Evolutionary conservation across 2,329 filamentous ascomycete species (phyloP).

Genomic region (Biscogniauxia mediterranea): DNA sequence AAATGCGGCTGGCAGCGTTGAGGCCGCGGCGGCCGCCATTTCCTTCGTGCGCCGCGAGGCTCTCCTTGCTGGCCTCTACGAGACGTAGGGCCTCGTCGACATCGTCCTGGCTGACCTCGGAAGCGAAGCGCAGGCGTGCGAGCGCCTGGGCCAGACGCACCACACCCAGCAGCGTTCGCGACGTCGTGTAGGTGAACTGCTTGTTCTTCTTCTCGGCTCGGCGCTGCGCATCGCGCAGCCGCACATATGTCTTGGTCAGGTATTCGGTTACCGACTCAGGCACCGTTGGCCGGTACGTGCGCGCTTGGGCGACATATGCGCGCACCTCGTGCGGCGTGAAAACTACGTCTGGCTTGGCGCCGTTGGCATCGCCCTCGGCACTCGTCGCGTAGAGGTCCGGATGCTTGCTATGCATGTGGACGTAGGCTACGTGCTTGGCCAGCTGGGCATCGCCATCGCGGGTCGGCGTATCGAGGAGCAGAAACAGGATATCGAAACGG

Average conservation of each 20-base stretch:
- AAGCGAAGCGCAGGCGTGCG: slow-evolving; percentile 84
- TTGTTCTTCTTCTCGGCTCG: slow-evolving; percentile 87
- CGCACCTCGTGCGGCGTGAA: slow-evolving; percentile 93
- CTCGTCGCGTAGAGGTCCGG: slow-evolving; percentile 63
- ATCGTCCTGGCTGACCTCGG: slow-evolving; percentile 83
- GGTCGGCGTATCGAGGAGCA: slow-evolving; percentile 91
- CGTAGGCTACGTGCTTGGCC: slow-evolving; percentile 90
- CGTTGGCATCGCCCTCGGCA: slow-evolving; percentile 38
- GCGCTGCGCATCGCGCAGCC: slow-evolving; percentile 88
- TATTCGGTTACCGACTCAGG: slow-evolving; percentile 88
- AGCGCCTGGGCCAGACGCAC: slow-evolving; percentile 92
- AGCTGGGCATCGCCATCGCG: slow-evolving; percentile 90
- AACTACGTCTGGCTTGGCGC: slow-evolving; percentile 53
- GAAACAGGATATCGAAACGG: slow-evolving; percentile 94
- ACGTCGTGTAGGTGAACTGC: slow-evolving; percentile 90
- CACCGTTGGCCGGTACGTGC: slow-evolving; percentile 83
- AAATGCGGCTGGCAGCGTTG: slow-evolving; percentile 86
- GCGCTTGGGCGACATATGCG: slow-evolving; percentile 91
- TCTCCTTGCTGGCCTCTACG: slow-evolving; percentile 91
- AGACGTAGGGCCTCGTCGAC: slow-evolving; percentile 92
- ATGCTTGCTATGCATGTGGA: slow-evolving; percentile 95
- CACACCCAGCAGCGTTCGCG: slow-evolving; percentile 88
- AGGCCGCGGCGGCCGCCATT: slow-evolving; percentile 61
- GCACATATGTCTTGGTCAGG: slow-evolving; percentile 94
- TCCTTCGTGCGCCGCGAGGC: slow-evolving; percentile 68